A percentile compares a stretch with the other conserved stretches of the same genome.
phyloP scores from a whole-genome alignment of 176 grass and related monocot species.

The Oryza longistaminata region DNA sequence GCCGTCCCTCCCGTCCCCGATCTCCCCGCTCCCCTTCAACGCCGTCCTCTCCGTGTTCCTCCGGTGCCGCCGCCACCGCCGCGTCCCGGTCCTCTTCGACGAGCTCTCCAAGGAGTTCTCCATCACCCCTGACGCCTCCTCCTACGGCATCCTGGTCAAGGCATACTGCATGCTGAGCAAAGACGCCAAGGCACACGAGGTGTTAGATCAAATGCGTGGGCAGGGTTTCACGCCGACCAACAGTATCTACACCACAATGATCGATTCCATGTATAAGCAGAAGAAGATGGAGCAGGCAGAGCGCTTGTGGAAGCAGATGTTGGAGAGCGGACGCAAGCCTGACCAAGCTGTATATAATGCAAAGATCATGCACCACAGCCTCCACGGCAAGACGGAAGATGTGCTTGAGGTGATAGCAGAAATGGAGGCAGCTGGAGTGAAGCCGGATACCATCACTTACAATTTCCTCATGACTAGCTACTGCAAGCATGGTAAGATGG shows the following conservation, averaged over 20 bases:
- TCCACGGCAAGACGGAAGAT: constrained; percentile 44
- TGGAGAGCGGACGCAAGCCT: constrained; percentile 45
- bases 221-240: constrained; percentile 56
- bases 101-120: constrained; percentile 61
- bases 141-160: constrained; percentile 66
- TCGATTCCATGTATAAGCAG: constrained; percentile 60
- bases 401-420: constrained; percentile 48
- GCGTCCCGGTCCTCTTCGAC: constrained; percentile 54
- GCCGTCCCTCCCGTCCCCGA: constrained; percentile 26
- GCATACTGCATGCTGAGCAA: constrained; percentile 47
- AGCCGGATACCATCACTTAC: constrained; percentile 65
- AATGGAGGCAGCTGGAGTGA: constrained; percentile 58
- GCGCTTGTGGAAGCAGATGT: constrained; percentile 74
- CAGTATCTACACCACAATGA: constrained; percentile 57
- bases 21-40: constrained; percentile 61
- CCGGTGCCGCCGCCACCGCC: constrained; percentile 42
- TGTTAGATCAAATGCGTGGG: constrained; percentile 52
- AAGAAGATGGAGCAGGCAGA: constrained; percentile 55
- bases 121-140: constrained; percentile 57
- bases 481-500: constrained; percentile 45
- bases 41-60: constrained; percentile 66
- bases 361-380: constrained; percentile 30
- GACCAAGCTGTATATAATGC: constrained; percentile 68
- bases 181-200: constrained; percentile 46
- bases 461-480: constrained; percentile 70